Evolutionary conservation across 176 grass and related monocot genomes (phyloP).

Genomic region (Oryza punctata): DNA sequence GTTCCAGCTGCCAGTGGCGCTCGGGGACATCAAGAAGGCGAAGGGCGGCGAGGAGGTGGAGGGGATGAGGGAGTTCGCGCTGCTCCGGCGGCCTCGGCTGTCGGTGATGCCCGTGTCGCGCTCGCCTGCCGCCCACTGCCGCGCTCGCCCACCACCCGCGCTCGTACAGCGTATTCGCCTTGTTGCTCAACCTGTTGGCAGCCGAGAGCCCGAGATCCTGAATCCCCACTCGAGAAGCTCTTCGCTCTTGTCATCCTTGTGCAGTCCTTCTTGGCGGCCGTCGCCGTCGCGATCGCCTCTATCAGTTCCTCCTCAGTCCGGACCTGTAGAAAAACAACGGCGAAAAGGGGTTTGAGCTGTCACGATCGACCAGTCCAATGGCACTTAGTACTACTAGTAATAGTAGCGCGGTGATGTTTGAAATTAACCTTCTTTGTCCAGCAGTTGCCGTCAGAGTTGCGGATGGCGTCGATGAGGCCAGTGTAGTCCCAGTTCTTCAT

Average conservation of each 20-base stretch:
- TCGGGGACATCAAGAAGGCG: slow-evolving; percentile 71
- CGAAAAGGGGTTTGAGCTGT: background rate
- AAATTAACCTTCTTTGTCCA: slow-evolving; percentile 56
- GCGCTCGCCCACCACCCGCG: too few relatives aligned
- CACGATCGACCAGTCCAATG: background rate
- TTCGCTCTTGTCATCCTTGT: slow-evolving; percentile 71
- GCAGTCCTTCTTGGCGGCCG: slow-evolving; percentile 56
- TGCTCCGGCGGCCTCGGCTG: slow-evolving; percentile 71
- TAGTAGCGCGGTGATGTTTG: background rate
- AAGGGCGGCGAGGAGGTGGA: slow-evolving; percentile 46
- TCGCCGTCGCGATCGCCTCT: slow-evolving; percentile 55
- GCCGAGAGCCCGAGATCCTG: slow-evolving; percentile 62
- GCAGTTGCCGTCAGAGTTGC: slow-evolving; percentile 55
- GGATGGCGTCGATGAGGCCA: slow-evolving; percentile 58
- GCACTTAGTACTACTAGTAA: too few relatives aligned
- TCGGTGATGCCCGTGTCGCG: slow-evolving; percentile 82
- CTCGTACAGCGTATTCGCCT: too few relatives aligned
- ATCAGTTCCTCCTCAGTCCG: slow-evolving; percentile 58
- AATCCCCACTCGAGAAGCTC: slow-evolving; percentile 81
- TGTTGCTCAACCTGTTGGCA: too few relatives aligned
- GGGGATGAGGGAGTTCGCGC: slow-evolving; percentile 67
- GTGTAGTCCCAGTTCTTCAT: slow-evolving; percentile 81
- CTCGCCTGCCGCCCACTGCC: too few relatives aligned
- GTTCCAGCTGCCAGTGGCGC: slow-evolving; percentile 48
- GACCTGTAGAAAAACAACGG: slow-evolving; percentile 31